Base-by-base conservation (phyloP, 1,284 basidiomycete genomes). In the Rhizopogon parksii region DNA sequence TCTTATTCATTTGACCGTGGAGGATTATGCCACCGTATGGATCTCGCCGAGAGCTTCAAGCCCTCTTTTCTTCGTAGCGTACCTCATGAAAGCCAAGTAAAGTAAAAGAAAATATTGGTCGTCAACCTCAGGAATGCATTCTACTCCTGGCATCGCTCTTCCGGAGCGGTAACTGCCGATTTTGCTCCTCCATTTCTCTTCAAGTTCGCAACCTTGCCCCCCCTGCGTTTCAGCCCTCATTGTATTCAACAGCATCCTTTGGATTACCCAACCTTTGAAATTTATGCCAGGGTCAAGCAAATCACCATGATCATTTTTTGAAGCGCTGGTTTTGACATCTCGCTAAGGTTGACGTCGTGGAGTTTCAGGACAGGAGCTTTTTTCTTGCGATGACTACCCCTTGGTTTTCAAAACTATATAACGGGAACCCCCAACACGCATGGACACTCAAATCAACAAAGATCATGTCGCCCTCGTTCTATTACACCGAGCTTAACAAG, bases 401-500 rank as follows among this genome's bases (percentile, higher is more conserved):
- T 58, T 69, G 67, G 61, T 46, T 62, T 36, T 53, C 47, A 38
- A 60, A 46, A 54, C 42, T 68, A 68, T 69, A 65, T 69, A 68
- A 65, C 45, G 46, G 50, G 42, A 46, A 53, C 30, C 55, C 49
- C 21, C 27, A 53, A 43, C 46, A 51, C n/a, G 42, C 43, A 64
- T 56, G 64, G 51, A 53, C 52, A 50, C 53, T 39, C 52, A 49
- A 50, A 46, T 50, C 24, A 32, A 50, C 50, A 25, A 19, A 51
- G 24, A 47, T 50, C 32, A 70, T 67, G 64, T 7, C 59, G 3
- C 24, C 56, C 34, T 59, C 57, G 36, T 85, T 85, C 64, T 78
- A 71, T 57, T 59, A 69, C 51, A 61, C 71, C 47, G 85, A 87
- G 60, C 71, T 87, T 27, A 67, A 64, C 19, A 68, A 70, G 37